Evolutionary conservation across 768 basidiomycete species (phyloP).

Genomic region (Leucosporidium yakuticum): DNA sequence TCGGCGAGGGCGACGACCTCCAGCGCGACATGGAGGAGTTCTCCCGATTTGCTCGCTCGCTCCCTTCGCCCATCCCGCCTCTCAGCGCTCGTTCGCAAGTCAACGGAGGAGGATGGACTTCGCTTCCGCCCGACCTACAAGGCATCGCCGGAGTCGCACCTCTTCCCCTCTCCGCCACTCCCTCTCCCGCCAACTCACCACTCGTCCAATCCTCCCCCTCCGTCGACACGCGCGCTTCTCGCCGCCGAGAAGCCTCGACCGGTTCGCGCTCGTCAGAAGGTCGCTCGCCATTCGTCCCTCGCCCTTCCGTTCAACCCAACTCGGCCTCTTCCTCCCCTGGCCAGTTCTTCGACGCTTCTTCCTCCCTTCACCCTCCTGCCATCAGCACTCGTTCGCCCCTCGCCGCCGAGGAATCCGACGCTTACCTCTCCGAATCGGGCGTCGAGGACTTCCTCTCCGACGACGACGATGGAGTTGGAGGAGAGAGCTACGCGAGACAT

Average conservation of each 20-base stretch:
- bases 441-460: slow-evolving; percentile 46
- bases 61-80: slow-evolving; percentile 19
- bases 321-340: neutral
- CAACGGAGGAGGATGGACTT: neutral
- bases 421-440: slow-evolving; percentile 38
- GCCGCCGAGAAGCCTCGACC: slow-evolving; percentile 4
- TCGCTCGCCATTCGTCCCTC: neutral
- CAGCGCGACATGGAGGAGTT: slow-evolving; percentile 16
- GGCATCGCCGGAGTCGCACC: too few species aligned
- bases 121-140: neutral
- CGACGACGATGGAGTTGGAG: slow-evolving; percentile 46
- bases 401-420: slow-evolving; percentile 5
- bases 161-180: neutral
- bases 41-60: slow-evolving; percentile 11
- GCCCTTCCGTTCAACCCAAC: neutral
- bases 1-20: slow-evolving; percentile 24
- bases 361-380: neutral
- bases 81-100: neutral
- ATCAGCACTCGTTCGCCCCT: neutral
- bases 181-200: neutral
- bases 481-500: neutral
- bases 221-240: neutral
- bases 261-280: neutral
- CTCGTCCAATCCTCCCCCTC: neutral
- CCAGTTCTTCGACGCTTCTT: neutral